phyloP scores from a whole-genome alignment of 306 rosid genomes.

The Datisca glomerata region DNA sequence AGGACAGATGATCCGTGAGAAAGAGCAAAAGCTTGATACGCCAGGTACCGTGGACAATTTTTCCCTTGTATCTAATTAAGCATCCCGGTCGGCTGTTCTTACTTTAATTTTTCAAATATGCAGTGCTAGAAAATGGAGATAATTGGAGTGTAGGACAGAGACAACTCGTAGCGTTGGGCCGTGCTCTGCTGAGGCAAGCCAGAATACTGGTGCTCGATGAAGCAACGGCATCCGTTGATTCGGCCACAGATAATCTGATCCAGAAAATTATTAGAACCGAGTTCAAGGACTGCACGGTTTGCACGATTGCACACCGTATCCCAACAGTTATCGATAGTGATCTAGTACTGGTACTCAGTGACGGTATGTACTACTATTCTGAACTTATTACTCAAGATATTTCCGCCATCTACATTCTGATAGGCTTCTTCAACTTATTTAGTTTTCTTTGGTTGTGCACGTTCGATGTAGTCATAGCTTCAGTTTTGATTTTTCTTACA shows the following conservation, averaged over 20 bases:
- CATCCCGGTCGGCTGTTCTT: too few relatives aligned
- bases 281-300: conserved; percentile 78
- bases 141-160: conserved; percentile 99
- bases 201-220: conserved; percentile 92
- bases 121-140: conserved; percentile 99
- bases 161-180: conserved; percentile 87
- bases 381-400: too few relatives aligned
- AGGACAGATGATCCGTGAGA: conserved; percentile 53
- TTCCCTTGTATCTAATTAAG: too few relatives aligned
- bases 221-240: conserved; percentile 96
- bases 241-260: conserved; percentile 83
- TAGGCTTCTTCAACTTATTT: too few relatives aligned
- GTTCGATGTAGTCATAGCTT: neutral
- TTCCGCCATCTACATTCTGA: too few relatives aligned
- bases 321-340: conserved; percentile 94
- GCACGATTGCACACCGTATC: conserved; percentile 88
- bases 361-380: conserved; percentile 51
- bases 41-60: too few relatives aligned
- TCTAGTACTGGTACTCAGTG: conserved; percentile 75
- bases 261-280: conserved; percentile 77
- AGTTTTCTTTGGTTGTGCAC: too few relatives aligned
- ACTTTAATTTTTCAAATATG: conserved; percentile 9
- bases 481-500: conserved; percentile 24
- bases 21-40: conserved; percentile 66
- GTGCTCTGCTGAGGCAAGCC: conserved; percentile 90